phyloP scores from a whole-genome alignment of 805 yeast species.

The Pichia exigua region DNA sequence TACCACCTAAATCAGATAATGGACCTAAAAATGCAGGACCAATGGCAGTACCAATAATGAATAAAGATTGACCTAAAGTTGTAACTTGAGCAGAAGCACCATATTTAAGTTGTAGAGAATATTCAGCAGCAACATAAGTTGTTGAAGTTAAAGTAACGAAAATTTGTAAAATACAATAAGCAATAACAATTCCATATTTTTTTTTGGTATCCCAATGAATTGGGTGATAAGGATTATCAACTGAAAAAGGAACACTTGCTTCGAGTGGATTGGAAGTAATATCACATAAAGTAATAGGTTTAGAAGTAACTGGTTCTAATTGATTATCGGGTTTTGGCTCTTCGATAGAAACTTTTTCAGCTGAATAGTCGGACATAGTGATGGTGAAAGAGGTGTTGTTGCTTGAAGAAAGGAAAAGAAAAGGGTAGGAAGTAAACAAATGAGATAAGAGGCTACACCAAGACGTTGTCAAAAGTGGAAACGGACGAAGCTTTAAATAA shows the following conservation, averaged over 20 bases:
- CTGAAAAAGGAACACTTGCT: conserved; percentile 21
- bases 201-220: conserved; percentile 23
- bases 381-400: background rate
- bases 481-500: background rate
- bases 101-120: conserved; percentile 21
- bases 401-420: background rate
- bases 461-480: background rate
- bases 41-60: conserved; percentile 30
- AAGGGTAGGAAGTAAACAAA: background rate
- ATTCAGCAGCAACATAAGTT: conserved; percentile 27
- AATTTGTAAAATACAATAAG: conserved; percentile 25
- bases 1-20: conserved; percentile 30
- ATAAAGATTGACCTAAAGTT: conserved; percentile 29
- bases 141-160: conserved; percentile 29
- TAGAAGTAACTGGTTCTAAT: conserved; percentile 13
- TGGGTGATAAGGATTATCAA: conserved; percentile 28
- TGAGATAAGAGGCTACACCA: background rate
- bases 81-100: conserved; percentile 26
- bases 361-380: conserved; percentile 4
- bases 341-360: conserved; percentile 11
- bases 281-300: conserved; percentile 19
- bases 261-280: conserved; percentile 24
- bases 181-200: conserved; percentile 20
- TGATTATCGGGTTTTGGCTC: background rate
- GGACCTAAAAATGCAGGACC: conserved; percentile 32